Base-by-base conservation (phyloP, 495 filamentous ascomycete genomes). In the Echria macrotheca region DNA sequence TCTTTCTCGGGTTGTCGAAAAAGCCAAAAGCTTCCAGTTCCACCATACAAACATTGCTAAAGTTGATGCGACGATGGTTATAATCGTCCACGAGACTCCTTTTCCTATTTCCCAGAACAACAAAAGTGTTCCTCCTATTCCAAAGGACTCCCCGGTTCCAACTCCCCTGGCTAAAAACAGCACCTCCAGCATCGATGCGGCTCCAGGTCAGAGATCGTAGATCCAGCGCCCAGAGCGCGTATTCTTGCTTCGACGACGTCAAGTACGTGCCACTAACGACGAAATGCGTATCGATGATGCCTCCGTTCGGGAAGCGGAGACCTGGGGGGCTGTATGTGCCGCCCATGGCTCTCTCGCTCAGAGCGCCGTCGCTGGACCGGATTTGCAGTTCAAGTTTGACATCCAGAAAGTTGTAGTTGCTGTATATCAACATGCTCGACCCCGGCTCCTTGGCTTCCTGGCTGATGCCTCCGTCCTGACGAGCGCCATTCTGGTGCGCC, bases 341-440 rank as follows among this genome's bases (percentile, higher is more conserved):
- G 38, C 82, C 81, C 91, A 98, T 96, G 9, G 87, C 76, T 56
- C 87, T 90, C 60, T 97, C 93, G 3, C 79, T 75, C 53, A 98
- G 69, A 7, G 83, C 83, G 37, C 94, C 93, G 65, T 98, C 91
- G 22, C 86, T 80, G 11, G 82, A 63, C 44, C 93, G 81, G 36
- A 98, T 79, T 59, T 97, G 94, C 24, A 98, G 73, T 63, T 97
- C 93, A 17, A 98, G 68, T 59, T 96, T 97, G 52, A 97, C 93
- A 53, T 97, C 90, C 29, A 97, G 64, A 63, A 98, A 98, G 65
- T 98, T 97, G 64, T 97, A 98, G 60, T 98, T 98, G 32, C 93
- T 97, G 64, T 98, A 98, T 24, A 98, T 94, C 44, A 98, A 76
- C 89, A 96, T 95, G 4, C 89, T 87, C 11, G 83, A 85, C 23